Base-by-base conservation (phyloP, 306 rosid genomes). In the Vigna mungo region DNA sequence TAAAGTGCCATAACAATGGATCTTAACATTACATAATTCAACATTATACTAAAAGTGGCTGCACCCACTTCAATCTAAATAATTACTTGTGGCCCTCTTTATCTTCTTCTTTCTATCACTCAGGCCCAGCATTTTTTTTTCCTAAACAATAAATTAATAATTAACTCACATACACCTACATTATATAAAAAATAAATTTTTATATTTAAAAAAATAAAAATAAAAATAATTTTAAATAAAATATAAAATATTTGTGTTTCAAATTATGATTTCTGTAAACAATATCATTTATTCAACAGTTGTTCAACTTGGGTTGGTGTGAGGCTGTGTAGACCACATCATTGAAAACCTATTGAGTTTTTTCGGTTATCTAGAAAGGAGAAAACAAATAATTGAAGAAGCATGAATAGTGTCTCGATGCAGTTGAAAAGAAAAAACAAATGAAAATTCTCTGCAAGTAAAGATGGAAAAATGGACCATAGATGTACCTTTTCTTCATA, bases 1-100 rank as follows among this genome's bases (percentile, higher is more conserved):
- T 59, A 77, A 55, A 51, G 80, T 80, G 78, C 37, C 34, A 82
- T 56, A 65, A 74, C 76, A 64, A 44, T 71, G 75, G 74, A 48
- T 72, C 54, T 80, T 47, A 16, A 44, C 52, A 41, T 77, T 77
- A 63, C 67, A 63, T 75, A 59, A 66, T 66, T 39, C 10, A 78
- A 72, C 61, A 69, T 67, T 68, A 72, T 63, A 70, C 71, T 60
- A 58, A 27, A 82, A 74, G 88, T 77, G 72, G 80, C 30, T 70
- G 59, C 81, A 34, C 71, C 66, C 80, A 75, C 76, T 83, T 66
- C 30, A 82, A 71, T 60, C 72, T 21, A 59, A 78, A 83, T 80
- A 79, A 80, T 77, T 75, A 68, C 61, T n/a, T 12, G 54, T 34
- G 69, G 83, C 36, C 36, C 72, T 41, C 32, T 25, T 46, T 78